phyloP scores from a whole-genome alignment of 1,284 basidiomycete species.

The Boletus sp. region DNA sequence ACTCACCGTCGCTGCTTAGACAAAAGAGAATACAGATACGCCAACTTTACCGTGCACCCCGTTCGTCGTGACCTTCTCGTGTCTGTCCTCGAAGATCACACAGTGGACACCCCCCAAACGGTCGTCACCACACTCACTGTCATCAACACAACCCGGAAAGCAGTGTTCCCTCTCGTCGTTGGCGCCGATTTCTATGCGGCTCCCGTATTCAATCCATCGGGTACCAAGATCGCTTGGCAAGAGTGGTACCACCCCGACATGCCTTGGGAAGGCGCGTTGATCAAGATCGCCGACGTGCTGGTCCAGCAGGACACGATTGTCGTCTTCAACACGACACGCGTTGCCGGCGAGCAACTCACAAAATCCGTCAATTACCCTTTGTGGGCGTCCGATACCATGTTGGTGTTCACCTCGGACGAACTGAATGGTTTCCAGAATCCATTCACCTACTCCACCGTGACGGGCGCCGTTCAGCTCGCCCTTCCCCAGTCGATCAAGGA shows the following conservation, averaged over 20 bases:
- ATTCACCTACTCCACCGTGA: constrained; percentile 44
- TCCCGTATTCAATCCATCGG: constrained; percentile 66
- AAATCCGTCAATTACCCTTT: constrained; percentile 52
- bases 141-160: constrained; percentile 39
- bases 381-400: constrained; percentile 55
- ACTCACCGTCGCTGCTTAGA: constrained; percentile 13
- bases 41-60: constrained; percentile 33
- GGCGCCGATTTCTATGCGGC: constrained; percentile 56
- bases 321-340: constrained; percentile 28
- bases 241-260: constrained; percentile 78
- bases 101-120: constrained; percentile 45
- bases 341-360: constrained; percentile 48
- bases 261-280: constrained; percentile 73
- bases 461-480: constrained; percentile 35
- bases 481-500: constrained; percentile 42
- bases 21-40: constrained; percentile 50
- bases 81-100: constrained; percentile 56
- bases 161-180: constrained; percentile 30
- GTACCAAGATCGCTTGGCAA: constrained; percentile 61
- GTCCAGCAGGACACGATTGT: constrained; percentile 33
- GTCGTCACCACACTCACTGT: constrained; percentile 48
- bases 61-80: constrained; percentile 24
- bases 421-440: constrained; percentile 61
- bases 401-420: constrained; percentile 67
- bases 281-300: constrained; percentile 52